Evolutionary conservation across 129 eudicot genomes (phyloP), one percentile per base, ranked within the genome.

Genomic region (Pulicaria dysenterica): DNA sequence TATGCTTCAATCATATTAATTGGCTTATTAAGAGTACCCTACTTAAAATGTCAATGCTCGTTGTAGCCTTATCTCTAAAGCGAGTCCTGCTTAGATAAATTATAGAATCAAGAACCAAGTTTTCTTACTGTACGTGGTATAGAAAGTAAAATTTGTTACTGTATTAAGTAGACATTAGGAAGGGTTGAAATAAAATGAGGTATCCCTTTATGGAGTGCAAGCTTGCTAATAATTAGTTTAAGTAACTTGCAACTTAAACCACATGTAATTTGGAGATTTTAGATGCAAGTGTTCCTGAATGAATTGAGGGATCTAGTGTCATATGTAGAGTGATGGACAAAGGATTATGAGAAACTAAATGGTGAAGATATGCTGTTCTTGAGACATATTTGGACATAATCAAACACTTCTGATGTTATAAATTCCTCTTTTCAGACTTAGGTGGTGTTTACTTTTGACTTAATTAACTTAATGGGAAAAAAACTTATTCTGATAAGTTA

Each of bases 31-130:
- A 6, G 24, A 58, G 39, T 58, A 34, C 31, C 64, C 40, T 58
- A 3, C n/a, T 58, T 11, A 10, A 58, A 58, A 24, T 58, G 64
- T 58, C n/a, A 0, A 58, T 24, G 42, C 16, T 64, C 38, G 42
- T 63, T 41, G 8, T 36, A 67, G 72, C 19, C 9, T 62, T 67
- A 7, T 34, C 17, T 67, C 42, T 58, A 36, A 17, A 43, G 41
- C 6, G 17, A 47, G 58, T 66, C 10, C 12, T 67, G 72, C 58
- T 67, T 48, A 37, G 58, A 11, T 67, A 46, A 48, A 67, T 67
- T 58, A 10, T 37, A 64, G 54, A 65, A 13, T 44, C 40, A 4
- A 7, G 39, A 64, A 51, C 17, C 17, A 6, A 44, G n/a, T n/a
- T n/a, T n/a, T n/a, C n/a, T n/a, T n/a, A n/a, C 58, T 47, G 12